Conservation (phyloP, 768 basidiomycete genomes). For the Boletus sp. region DNA sequence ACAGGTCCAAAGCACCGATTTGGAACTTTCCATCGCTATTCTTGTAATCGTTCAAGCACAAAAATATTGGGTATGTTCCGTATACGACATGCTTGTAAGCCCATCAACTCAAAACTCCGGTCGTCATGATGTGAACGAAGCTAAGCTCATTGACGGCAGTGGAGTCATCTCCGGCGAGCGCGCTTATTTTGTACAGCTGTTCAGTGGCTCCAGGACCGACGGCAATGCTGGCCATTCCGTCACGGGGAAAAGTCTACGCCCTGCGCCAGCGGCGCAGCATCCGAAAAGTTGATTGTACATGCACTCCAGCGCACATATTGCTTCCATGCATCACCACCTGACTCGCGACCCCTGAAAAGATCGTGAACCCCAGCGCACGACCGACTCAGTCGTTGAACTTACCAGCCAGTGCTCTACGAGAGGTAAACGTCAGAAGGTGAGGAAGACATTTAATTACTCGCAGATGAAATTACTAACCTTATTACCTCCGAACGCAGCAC, state of each 20-base stretch:
- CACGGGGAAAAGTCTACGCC: constrained; percentile 79
- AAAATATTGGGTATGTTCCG: constrained; percentile 9
- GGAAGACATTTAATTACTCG: constrained; percentile 10
- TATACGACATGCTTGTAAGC: constrained; percentile 8
- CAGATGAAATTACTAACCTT: constrained; percentile 50
- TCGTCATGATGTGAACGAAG: constrained; percentile 29
- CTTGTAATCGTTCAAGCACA: constrained; percentile 19
- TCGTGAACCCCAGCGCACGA: constrained; percentile 21
- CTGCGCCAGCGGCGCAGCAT: constrained; percentile 87
- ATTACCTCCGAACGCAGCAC: constrained; percentile 92
- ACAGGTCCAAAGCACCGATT: constrained; percentile 14
- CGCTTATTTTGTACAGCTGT: constrained; percentile 7
- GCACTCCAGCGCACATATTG: constrained; percentile 92
- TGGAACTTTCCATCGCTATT: constrained; percentile 17
- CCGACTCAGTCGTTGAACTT: constrained; percentile 28
- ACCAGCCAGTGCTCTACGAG: constrained; percentile 79
- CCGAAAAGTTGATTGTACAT: constrained; percentile 91
- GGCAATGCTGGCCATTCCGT: constrained; percentile 10
- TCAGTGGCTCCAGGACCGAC: background rate
- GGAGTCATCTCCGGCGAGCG: constrained; percentile 8
- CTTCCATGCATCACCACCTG: constrained; percentile 98
- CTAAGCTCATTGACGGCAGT: constrained; percentile 14
- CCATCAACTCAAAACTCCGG: constrained; percentile 13
- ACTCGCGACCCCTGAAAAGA: constrained; percentile 80
- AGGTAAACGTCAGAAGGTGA: constrained; percentile 16